Evolutionary conservation across 257 asterid genomes (phyloP).

Genomic region (Jacaranda copaia): DNA sequence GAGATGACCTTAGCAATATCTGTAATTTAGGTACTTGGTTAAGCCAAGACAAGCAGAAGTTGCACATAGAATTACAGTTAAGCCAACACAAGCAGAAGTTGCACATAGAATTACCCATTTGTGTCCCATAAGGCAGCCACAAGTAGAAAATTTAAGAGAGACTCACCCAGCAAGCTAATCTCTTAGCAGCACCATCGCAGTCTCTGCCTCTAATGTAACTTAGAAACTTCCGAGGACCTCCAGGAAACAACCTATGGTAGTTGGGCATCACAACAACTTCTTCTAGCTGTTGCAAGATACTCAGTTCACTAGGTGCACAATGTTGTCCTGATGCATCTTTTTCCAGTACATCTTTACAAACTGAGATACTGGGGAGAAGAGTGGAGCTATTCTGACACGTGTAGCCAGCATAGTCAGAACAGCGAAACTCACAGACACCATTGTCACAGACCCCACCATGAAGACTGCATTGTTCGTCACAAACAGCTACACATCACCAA

Average conservation of each 20-base stretch:
- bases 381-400: slow-evolving; percentile 96
- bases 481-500: slow-evolving; percentile 66
- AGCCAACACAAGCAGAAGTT: too few species aligned
- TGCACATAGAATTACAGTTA: not conserved
- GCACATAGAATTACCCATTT: not conserved
- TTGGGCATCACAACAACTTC: slow-evolving; percentile 99
- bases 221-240: slow-evolving; percentile 90
- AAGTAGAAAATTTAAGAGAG: not conserved
- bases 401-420: slow-evolving; percentile 99
- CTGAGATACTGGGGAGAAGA: slow-evolving; percentile 86
- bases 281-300: slow-evolving; percentile 93
- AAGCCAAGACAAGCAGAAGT: too few species aligned
- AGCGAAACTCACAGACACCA: slow-evolving; percentile 96
- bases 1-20: too few species aligned
- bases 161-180: slow-evolving; percentile 99
- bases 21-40: not conserved
- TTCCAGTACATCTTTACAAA: slow-evolving; percentile 82
- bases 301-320: slow-evolving; percentile 92
- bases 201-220: slow-evolving; percentile 88
- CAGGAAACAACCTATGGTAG: slow-evolving; percentile 92
- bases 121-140: not conserved
- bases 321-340: slow-evolving; percentile 81
- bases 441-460: slow-evolving; percentile 99
- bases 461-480: slow-evolving; percentile 98
- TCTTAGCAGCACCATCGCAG: slow-evolving; percentile 96